Conservation (phyloP, 1,284 basidiomycete species). For the Athelia sp. region DNA sequence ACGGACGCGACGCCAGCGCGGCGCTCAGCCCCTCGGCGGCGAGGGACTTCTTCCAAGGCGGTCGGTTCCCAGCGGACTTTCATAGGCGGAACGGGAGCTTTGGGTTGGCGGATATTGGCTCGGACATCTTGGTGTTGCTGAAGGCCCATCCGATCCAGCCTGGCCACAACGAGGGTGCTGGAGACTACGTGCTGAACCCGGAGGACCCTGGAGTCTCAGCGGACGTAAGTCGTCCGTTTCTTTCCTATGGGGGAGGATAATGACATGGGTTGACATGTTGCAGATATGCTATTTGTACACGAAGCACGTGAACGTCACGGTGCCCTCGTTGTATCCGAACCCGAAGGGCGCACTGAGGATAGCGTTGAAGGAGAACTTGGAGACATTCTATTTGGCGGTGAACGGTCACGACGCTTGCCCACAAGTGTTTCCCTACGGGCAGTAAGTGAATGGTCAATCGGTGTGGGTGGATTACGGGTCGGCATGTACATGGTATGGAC, state of each 20-base stretch:
- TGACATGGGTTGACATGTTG: not conserved
- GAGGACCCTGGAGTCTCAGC: no score
- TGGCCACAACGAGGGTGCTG: not conserved
- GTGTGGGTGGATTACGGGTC: no score
- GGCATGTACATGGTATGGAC: no score
- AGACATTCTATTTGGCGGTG: not conserved
- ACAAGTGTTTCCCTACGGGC: not conserved
- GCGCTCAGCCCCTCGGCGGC: not conserved
- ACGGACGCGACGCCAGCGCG: not conserved
- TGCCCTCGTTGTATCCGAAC: not conserved
- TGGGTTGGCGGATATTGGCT: not conserved
- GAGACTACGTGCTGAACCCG: not conserved
- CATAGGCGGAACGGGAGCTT: not conserved
- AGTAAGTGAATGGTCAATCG: no score
- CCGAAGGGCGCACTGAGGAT: not conserved
- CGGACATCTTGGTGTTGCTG: not conserved
- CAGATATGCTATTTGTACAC: no score
- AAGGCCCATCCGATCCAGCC: not conserved
- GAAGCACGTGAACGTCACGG: no score
- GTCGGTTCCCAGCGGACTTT: not conserved
- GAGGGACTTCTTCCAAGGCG: not conserved
- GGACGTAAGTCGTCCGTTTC: no score
- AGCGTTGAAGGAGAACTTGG: not conserved
- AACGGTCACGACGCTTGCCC: not conserved
- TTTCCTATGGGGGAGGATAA: not conserved